Conservation (phyloP, 2,329 filamentous ascomycete species). For the Sporothrix euskadiensis region DNA sequence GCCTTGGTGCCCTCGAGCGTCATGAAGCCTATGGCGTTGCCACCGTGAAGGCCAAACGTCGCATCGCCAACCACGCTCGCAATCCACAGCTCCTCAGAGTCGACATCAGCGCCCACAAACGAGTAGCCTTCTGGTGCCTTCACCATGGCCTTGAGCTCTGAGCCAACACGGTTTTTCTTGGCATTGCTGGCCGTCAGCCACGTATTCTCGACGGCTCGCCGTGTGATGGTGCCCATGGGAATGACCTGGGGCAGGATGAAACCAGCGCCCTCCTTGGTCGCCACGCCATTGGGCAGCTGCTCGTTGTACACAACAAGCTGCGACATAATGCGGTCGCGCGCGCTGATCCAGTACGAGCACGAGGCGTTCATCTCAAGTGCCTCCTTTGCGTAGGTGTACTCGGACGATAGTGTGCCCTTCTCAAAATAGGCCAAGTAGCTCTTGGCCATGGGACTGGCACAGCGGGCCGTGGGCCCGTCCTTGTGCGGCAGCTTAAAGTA, state of each 20-base stretch:
- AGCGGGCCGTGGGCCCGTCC: constrained; percentile 82
- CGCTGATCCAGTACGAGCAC: constrained; percentile 98
- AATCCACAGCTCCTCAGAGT: constrained; percentile 98
- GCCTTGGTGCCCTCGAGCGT: constrained; percentile 94
- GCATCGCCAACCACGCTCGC: constrained; percentile 92
- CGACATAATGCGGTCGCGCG: constrained; percentile 86
- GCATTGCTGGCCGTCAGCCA: constrained; percentile 98
- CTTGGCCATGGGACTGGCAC: constrained; percentile 86
- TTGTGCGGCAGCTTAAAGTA: constrained; percentile 98
- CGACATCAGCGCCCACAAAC: constrained; percentile 96
- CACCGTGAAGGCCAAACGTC: constrained; percentile 91
- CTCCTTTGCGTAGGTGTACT: constrained; percentile 88
- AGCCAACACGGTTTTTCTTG: constrained; percentile 92
- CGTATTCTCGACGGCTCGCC: constrained; percentile 92
- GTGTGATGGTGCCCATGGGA: constrained; percentile 96
- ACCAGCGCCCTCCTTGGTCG: constrained; percentile 49
- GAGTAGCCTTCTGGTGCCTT: constrained; percentile 85
- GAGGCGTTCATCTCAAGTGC: constrained; percentile 98
- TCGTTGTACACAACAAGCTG: constrained; percentile 83
- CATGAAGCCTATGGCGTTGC: constrained; percentile 98
- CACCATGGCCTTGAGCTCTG: constrained; percentile 96
- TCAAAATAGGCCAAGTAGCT: constrained; percentile 90
- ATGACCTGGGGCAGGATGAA: constrained; percentile 95
- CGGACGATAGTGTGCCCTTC: constrained; percentile 79
- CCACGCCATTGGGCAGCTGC: constrained; percentile 4